A percentile compares a stretch with the other conserved stretches of the same genome.
Evolutionary conservation across 352 stramenopile species (phyloP).

Genomic region (Phytopythium ostracodes): DNA sequence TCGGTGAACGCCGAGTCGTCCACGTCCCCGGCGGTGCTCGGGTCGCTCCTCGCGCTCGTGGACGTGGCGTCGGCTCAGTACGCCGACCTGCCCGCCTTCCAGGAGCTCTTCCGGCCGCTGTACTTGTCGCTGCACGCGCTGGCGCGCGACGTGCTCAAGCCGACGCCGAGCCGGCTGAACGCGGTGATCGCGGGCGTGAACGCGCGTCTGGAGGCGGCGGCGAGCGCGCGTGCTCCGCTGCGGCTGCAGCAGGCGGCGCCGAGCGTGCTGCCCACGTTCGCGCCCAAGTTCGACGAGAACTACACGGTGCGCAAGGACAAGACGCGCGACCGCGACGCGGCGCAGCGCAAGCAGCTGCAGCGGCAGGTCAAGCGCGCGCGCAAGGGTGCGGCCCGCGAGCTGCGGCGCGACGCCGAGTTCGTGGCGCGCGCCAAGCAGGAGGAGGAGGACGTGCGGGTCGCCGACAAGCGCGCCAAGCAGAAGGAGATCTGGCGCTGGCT

Average conservation of each 20-base stretch:
- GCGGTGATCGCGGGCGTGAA: slow-evolving; percentile 44
- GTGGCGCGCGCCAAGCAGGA: slow-evolving; percentile 91
- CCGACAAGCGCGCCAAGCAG: slow-evolving; percentile 87
- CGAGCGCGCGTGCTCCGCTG: slow-evolving; percentile 47
- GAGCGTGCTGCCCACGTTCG: slow-evolving; percentile 70
- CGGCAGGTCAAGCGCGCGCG: slow-evolving; percentile 96
- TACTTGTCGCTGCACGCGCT: slow-evolving; percentile 69
- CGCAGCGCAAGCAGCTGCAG: slow-evolving; percentile 89
- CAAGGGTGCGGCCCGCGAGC: slow-evolving; percentile 93
- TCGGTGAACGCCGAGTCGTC: slow-evolving; percentile 28
- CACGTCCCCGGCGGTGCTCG: slow-evolving; percentile 27
- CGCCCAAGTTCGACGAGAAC: slow-evolving; percentile 89
- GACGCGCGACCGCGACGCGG: slow-evolving; percentile 70
- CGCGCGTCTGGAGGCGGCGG: slow-evolving; percentile 38
- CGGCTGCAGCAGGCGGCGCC: slow-evolving; percentile 76
- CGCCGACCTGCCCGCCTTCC: slow-evolving; percentile 55
- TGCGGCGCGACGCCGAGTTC: slow-evolving; percentile 93
- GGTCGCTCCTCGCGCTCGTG: slow-evolving; percentile 40
- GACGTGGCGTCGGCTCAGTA: slow-evolving; percentile 50
- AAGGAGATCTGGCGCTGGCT: slow-evolving; percentile 96
- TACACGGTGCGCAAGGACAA: slow-evolving; percentile 92
- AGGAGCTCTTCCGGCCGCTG: slow-evolving; percentile 70
- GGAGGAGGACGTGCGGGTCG: slow-evolving; percentile 76
- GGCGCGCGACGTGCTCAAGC: slow-evolving; percentile 29
- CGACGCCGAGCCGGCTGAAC: slow-evolving; percentile 29